phyloP scores from a whole-genome alignment of 306 rosid species.

The Adenanthera pavonina region DNA sequence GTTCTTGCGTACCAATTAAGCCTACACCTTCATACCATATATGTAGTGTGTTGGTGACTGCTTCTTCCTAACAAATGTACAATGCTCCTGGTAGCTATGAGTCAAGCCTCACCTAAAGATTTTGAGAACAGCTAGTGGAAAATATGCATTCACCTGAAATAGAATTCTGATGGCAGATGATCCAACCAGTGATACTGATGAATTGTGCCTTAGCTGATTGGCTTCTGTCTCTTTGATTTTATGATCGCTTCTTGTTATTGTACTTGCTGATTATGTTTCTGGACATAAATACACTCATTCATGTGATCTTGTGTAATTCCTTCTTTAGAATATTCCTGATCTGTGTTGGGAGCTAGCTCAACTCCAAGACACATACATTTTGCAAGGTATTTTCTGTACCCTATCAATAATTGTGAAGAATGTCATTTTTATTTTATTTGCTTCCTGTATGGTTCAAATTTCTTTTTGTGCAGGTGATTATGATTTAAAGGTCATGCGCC shows the following conservation, averaged over 20 bases:
- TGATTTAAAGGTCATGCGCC: slow-evolving; percentile 98
- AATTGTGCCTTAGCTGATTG: slow-evolving; percentile 19
- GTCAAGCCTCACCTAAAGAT: slow-evolving; percentile 3
- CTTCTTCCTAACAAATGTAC: neutral
- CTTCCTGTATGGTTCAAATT: slow-evolving; percentile 29
- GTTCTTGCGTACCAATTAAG: neutral
- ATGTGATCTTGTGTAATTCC: slow-evolving; percentile 30
- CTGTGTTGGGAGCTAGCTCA: slow-evolving; percentile 98
- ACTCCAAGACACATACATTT: slow-evolving; percentile 95
- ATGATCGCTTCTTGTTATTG: slow-evolving; percentile 9
- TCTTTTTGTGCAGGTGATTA: slow-evolving; percentile 78
- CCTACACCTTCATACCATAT: neutral
- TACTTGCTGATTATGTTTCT: slow-evolving; percentile 17
- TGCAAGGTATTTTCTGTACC: slow-evolving; percentile 67
- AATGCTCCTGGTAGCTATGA: neutral
- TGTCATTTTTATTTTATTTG: neutral
- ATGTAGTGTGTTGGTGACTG: neutral
- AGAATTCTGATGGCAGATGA: slow-evolving; percentile 5
- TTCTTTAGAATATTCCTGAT: slow-evolving; percentile 80
- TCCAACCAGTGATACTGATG: slow-evolving; percentile 1
- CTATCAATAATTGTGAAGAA: slow-evolving; percentile 32
- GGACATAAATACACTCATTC: slow-evolving; percentile 16
- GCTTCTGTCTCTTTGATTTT: slow-evolving; percentile 25
- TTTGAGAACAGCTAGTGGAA: slow-evolving; percentile 1
- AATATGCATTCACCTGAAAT: slow-evolving; percentile 6